Evolutionary conservation across 2,329 filamentous ascomycete species (phyloP).

Genomic region (Xylaria sp.): DNA sequence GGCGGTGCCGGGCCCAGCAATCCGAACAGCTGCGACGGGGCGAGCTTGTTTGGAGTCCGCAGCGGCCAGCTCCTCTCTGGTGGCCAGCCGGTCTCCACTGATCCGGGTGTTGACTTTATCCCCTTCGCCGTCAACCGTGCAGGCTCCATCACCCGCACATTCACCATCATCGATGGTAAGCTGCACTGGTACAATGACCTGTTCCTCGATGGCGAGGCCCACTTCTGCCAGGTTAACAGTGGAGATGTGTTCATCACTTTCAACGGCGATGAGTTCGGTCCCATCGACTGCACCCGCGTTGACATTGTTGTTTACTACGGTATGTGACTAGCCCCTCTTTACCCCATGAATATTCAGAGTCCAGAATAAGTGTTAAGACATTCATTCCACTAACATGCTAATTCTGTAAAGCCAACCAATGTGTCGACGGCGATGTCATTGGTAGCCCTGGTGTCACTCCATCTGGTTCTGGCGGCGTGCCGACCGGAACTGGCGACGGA

Average conservation of each 20-base stretch:
- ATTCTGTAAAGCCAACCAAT: conserved; percentile 11
- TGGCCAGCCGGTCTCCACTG: conserved; percentile 29
- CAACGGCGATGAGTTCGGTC: conserved; percentile 14
- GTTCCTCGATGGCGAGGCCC: conserved; percentile 35
- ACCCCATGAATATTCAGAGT: neutral
- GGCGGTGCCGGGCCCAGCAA: conserved; percentile 31
- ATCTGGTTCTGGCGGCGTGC: too few relatives aligned
- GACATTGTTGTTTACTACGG: conserved; percentile 23
- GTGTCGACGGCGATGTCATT: conserved; percentile 24
- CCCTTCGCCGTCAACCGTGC: conserved; percentile 19
- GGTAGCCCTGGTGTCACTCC: neutral
- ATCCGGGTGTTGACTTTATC: conserved; percentile 27
- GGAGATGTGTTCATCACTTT: conserved; percentile 36
- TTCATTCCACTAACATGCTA: neutral
- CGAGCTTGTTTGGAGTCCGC: conserved; percentile 33
- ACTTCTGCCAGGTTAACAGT: conserved; percentile 35
- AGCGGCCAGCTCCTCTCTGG: conserved; percentile 30
- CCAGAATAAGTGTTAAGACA: too few relatives aligned
- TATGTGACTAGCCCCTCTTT: conserved; percentile 4
- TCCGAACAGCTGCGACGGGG: conserved; percentile 32
- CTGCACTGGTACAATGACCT: conserved; percentile 38
- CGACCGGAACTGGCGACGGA: neutral
- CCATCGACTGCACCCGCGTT: conserved; percentile 29
- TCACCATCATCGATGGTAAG: conserved; percentile 28
- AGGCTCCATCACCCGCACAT: conserved; percentile 24